Evolutionary conservation across 2,329 filamentous ascomycete genomes (phyloP), one percentile per base, ranked within the genome.

Genomic region (Penicillium capsulatum): DNA sequence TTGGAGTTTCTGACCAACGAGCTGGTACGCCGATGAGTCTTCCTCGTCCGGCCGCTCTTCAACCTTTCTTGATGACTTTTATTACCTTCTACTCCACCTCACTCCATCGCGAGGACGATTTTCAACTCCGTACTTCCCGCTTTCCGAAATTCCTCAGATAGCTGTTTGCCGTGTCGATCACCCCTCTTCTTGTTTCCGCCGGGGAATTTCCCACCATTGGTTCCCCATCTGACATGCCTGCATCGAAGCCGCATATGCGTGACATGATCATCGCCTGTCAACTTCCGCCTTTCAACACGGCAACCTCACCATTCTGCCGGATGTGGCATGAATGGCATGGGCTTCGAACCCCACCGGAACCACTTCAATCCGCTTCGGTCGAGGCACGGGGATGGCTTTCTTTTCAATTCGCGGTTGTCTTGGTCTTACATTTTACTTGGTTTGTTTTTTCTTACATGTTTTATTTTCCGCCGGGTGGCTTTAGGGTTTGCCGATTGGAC

Each of bases 1-100:
- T 48, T 65, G 38, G 61, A 65, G 10, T 68, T 64, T 43, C 52
- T 68, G 7, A 56, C 51, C 34, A 56, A 50, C 29, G 64, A 68
- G 46, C 59, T 65, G 37, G 57, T 59, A 38, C 61, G 56, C 32
- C 54, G 55, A 48, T 61, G 42, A 59, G 37, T 16, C 34, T 32
- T 22, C 43, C 29, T 35, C 31, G n/a, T 30, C 38, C 16, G 19
- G 19, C 27, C 31, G 35, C 31, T 33, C 31, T 17, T 24, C 14
- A 37, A 29, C 31, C 20, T 17, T 35, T 43, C 40, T 36, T 46
- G 17, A 48, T 24, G 36, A 47, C 41, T 44, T 44, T 35, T 49
- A 45, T 42, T 46, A 43, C 40, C 31, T 36, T 47, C 40, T 24
- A 36, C 14, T 44, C 43, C 44, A 35, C 36, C 33, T 17, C 35